phyloP scores from a whole-genome alignment of 1,139 yeast genomes.

The Geotrichum aggregatum region DNA sequence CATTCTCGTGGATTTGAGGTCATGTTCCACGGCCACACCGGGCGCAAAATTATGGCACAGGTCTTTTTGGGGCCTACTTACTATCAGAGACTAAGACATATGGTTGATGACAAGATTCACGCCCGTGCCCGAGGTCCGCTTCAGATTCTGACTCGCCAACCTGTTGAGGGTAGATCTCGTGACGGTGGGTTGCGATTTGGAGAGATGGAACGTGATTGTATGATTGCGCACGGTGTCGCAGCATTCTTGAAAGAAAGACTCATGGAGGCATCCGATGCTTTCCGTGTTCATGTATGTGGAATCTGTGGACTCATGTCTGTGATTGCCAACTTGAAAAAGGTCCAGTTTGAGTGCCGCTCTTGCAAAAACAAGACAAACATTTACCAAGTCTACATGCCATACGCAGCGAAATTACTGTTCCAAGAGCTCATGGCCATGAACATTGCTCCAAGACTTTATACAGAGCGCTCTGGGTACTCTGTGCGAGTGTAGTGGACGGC shows the following conservation, averaged over 20 bases:
- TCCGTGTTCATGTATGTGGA: constrained; percentile 97
- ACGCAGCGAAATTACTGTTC: constrained; percentile 93
- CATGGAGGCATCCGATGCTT: constrained; percentile 98
- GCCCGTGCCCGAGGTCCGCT: constrained; percentile 99
- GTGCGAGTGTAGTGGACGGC: constrained; percentile 30
- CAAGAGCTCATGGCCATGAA: constrained; percentile 99
- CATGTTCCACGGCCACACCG: constrained; percentile 98
- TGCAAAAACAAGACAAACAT: constrained; percentile 98
- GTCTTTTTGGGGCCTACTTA: constrained; percentile 98
- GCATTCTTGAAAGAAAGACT: constrained; percentile 94
- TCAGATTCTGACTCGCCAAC: constrained; percentile 96
- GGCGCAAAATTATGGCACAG: constrained; percentile 95
- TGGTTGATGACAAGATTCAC: constrained; percentile 98
- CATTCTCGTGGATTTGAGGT: constrained; percentile 98
- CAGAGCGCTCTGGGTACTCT: constrained; percentile 41
- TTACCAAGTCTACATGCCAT: constrained; percentile 94
- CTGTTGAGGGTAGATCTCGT: constrained; percentile 98
- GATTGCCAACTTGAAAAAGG: constrained; percentile 92
- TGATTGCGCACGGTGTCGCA: constrained; percentile 99
- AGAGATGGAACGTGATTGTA: constrained; percentile 99
- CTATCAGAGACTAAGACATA: constrained; percentile 96
- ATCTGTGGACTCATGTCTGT: constrained; percentile 97
- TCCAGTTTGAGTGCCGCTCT: constrained; percentile 96
- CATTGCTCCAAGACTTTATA: constrained; percentile 50
- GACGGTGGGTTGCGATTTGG: constrained; percentile 99